Conservation (phyloP, 805 yeast species). For the Pichia rugopelliculosa region DNA sequence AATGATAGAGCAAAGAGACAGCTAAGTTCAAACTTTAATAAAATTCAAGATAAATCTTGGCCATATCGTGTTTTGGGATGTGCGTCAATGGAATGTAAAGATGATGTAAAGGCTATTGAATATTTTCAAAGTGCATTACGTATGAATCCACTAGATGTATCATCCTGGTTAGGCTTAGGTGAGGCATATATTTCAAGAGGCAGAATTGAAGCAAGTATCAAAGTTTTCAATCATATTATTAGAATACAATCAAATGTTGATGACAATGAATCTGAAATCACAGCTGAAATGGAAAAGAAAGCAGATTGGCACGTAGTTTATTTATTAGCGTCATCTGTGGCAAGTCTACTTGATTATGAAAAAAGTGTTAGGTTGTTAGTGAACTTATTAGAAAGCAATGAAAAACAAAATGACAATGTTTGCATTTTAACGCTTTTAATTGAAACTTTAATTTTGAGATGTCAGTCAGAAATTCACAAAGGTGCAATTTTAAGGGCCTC, state of each 20-base stretch:
- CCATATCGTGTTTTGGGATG: slow-evolving; percentile 85
- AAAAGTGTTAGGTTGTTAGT: slow-evolving; percentile 46
- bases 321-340: slow-evolving; percentile 57
- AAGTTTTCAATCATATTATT: slow-evolving; percentile 67
- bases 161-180: slow-evolving; percentile 96
- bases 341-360: slow-evolving; percentile 59
- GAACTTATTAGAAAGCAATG: slow-evolving; percentile 28
- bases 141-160: slow-evolving; percentile 53
- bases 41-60: slow-evolving; percentile 52
- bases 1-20: slow-evolving; percentile 53
- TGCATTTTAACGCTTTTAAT: slow-evolving; percentile 46
- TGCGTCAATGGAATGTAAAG: slow-evolving; percentile 60
- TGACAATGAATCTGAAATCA: slow-evolving; percentile 5
- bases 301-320: slow-evolving; percentile 55
- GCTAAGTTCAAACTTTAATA: slow-evolving; percentile 15
- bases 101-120: slow-evolving; percentile 74
- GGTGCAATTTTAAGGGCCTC: slow-evolving; percentile 70
- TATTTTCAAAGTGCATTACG: slow-evolving; percentile 84
- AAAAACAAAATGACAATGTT: slow-evolving; percentile 31
- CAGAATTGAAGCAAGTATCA: slow-evolving; percentile 74
- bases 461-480: slow-evolving; percentile 41
- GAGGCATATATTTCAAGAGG: slow-evolving; percentile 87
- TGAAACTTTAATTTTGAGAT: slow-evolving; percentile 49
- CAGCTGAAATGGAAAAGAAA: slow-evolving; percentile 8
- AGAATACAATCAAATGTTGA: slow-evolving; percentile 36